phyloP scores from a whole-genome alignment of 768 basidiomycete genomes.

The Panaeolus cyanescens region DNA sequence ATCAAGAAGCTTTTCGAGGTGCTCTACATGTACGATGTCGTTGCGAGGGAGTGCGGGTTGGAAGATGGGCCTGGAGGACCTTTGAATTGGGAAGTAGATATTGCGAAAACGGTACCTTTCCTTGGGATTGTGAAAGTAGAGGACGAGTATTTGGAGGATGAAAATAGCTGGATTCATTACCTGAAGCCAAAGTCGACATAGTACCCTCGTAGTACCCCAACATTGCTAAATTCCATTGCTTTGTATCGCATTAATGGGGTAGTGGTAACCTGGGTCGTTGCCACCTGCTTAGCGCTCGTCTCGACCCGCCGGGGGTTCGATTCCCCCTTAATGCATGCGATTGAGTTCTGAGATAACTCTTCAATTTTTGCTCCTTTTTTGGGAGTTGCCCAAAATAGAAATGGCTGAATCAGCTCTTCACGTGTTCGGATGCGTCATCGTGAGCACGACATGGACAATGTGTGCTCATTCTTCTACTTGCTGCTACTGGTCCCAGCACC shows the following conservation, averaged over 20 bases:
- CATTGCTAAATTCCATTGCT: no score
- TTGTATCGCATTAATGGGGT: slow-evolving; percentile 33
- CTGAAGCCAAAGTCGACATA: not conserved
- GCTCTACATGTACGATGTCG: slow-evolving; percentile 38
- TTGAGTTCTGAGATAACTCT: not conserved
- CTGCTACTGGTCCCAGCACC: not conserved
- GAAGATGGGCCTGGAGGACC: slow-evolving; percentile 10
- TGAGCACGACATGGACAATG: not conserved
- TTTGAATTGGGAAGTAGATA: slow-evolving; percentile 27
- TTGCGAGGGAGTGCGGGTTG: slow-evolving; percentile 35
- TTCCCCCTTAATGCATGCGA: slow-evolving; percentile 76
- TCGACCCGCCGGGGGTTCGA: slow-evolving; percentile 90
- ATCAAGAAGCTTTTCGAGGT: slow-evolving; percentile 35
- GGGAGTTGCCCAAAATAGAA: not conserved
- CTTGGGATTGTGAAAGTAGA: not conserved
- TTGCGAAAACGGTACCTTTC: slow-evolving; percentile 14
- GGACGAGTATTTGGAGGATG: not conserved
- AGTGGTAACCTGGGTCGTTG: slow-evolving; percentile 22
- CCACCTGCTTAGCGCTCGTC: slow-evolving; percentile 10
- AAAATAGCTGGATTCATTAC: not conserved
- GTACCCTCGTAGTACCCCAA: no score
- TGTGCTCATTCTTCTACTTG: not conserved
- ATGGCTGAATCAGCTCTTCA: not conserved
- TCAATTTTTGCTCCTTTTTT: no score
- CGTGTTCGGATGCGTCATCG: not conserved